Evolutionary conservation across 2,329 filamentous ascomycete genomes (phyloP).

Genomic region (Alternaria incomplexa): DNA sequence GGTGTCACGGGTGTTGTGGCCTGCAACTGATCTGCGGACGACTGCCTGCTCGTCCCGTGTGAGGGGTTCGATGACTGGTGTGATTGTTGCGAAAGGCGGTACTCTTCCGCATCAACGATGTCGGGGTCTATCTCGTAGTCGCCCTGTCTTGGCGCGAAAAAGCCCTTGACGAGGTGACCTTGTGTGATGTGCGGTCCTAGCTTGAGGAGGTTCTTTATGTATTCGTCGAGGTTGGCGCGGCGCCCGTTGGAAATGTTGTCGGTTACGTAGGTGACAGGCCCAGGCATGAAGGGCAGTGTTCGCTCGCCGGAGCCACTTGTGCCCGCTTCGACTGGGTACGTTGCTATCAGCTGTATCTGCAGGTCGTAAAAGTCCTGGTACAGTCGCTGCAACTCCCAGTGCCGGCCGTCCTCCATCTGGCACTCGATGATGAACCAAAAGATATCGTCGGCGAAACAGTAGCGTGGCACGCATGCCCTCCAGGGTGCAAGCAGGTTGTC

Average conservation of each 20-base stretch:
- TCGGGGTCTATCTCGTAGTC: slow-evolving; percentile 90
- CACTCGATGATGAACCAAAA: slow-evolving; percentile 99
- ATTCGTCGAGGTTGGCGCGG: slow-evolving; percentile 90
- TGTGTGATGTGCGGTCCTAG: slow-evolving; percentile 85
- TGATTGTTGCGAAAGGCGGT: slow-evolving; percentile 70
- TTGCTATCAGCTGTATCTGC: slow-evolving; percentile 91
- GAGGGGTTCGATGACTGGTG: slow-evolving; percentile 47
- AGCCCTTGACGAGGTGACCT: slow-evolving; percentile 83
- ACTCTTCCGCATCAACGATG: slow-evolving; percentile 68
- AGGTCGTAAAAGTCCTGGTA: slow-evolving; percentile 99
- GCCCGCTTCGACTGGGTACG: slow-evolving; percentile 90
- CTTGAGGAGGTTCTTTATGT: slow-evolving; percentile 87
- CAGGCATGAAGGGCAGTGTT: slow-evolving; percentile 94
- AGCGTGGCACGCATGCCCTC: slow-evolving; percentile 84
- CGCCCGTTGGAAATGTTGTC: slow-evolving; percentile 94
- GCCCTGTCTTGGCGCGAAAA: slow-evolving; percentile 87
- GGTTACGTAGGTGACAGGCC: slow-evolving; percentile 97
- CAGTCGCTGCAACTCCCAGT: slow-evolving; percentile 92
- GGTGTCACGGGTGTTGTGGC: slow-evolving; percentile 44
- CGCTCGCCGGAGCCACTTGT: slow-evolving; percentile 77
- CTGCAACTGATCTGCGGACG: slow-evolving; percentile 48
- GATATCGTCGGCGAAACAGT: slow-evolving; percentile 95
- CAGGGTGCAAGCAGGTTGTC: slow-evolving; percentile 73
- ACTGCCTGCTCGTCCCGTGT: slow-evolving; percentile 45
- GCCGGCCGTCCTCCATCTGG: slow-evolving; percentile 83